Base-by-base conservation (phyloP, 106 monocot genomes). In the Allium cepa region DNA sequence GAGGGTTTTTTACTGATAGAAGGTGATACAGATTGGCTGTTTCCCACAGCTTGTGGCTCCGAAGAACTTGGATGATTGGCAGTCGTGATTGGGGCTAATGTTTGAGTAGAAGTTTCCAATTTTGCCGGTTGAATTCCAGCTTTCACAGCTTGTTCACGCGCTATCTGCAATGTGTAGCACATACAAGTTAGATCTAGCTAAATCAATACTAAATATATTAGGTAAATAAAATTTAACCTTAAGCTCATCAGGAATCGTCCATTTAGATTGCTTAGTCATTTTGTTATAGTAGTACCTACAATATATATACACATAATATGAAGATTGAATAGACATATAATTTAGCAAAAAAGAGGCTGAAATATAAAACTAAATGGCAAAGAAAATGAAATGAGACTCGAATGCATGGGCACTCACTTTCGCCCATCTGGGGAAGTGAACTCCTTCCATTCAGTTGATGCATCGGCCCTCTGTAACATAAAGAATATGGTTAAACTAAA, bases 201-300 rank as follows among this genome's bases (percentile, higher is more conserved):
- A 36, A 36, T 36, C 3, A 36, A 36, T 36, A 36, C 36, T 36
- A 36, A 36, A 36, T 36, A 36, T 36, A 36, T 22, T 22, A 36
- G 36, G 36, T 36, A 36, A 36, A 36, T 7, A 53, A 56, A 5
- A 36, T 45, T 16, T 22, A 71, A 94, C 94, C 94, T 90, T 94
- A 49, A 94, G 76, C 50, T 94, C 94, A 62, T 90, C 94, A 66
- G 94, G 94, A 66, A 94, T 90, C 50, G 77, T 85, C 94, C 94
- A 94, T 69, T 85, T 90, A 5, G 94, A 94, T 75, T 85, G 82
- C 69, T 87, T 94, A 52, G 87, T 94, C 9, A 85, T 75, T 67
- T 90, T 94, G 87, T 94, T 94, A 76, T 84, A 94, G 65, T 90
- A 94, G 47, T 94, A 94, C 75, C 94, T 94, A 78, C 9, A 79